Evolutionary conservation across 225 moss, liverwort and hornwort species (phyloP).

Genomic region (Bryoerythrophyllum caledonicum): DNA sequence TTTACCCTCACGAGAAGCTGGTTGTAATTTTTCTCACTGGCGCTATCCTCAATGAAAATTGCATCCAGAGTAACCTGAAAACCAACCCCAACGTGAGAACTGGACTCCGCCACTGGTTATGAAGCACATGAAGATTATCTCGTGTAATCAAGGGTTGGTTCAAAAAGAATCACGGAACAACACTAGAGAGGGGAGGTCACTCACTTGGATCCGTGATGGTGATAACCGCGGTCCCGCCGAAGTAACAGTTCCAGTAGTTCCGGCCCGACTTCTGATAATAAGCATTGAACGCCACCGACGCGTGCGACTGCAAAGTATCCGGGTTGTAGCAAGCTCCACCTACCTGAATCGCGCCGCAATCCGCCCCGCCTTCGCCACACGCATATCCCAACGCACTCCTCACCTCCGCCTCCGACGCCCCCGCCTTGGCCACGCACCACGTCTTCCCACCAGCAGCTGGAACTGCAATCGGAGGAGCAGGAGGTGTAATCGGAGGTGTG

Average conservation of each 20-base stretch:
- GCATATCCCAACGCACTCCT: constrained; percentile 55
- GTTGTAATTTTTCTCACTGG: background rate
- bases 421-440: constrained; percentile 80
- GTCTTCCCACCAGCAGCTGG: constrained; percentile 34
- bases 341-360: constrained; percentile 54
- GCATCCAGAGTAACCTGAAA: constrained; percentile 63
- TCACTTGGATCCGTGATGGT: constrained; percentile 87
- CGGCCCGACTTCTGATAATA: constrained; percentile 70
- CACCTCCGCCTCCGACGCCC: constrained; percentile 28
- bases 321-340: constrained; percentile 55
- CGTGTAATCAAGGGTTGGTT: too few species aligned
- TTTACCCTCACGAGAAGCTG: background rate
- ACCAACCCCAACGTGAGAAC: background rate
- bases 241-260: constrained; percentile 89
- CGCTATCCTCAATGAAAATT: constrained; percentile 22
- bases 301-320: constrained; percentile 56
- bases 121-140: too few species aligned
- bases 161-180: too few species aligned
- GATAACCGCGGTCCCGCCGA: constrained; percentile 58
- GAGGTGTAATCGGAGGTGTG: background rate
- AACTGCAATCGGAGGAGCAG: background rate
- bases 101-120: too few species aligned
- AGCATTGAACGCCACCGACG: constrained; percentile 60
- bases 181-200: background rate
- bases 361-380: constrained; percentile 64